phyloP scores from a whole-genome alignment of 345 rosid species.

The Syzygium aromaticum region DNA sequence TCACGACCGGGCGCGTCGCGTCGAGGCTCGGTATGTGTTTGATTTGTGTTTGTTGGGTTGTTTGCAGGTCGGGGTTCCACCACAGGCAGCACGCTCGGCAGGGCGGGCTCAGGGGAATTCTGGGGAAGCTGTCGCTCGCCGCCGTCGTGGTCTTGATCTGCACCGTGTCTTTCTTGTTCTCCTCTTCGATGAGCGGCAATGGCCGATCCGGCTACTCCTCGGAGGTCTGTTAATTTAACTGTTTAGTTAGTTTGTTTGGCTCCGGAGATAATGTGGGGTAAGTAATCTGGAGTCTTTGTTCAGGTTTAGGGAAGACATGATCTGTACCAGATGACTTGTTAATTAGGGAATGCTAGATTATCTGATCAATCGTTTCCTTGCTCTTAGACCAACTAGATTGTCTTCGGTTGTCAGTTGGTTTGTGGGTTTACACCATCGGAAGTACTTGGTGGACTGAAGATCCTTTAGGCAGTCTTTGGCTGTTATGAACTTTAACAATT shows the following conservation, averaged over 20 bases:
- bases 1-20: background rate
- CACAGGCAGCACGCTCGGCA: conserved; percentile 62
- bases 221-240: conserved; percentile 30
- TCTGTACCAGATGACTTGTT: background rate
- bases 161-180: conserved; percentile 51
- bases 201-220: conserved; percentile 34
- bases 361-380: background rate
- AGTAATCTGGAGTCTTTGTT: background rate
- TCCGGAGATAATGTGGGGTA: background rate
- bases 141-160: conserved; percentile 66
- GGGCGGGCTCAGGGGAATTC: conserved; percentile 51
- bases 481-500: background rate
- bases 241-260: conserved; percentile 4
- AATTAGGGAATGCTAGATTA: background rate
- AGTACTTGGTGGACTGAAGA: background rate
- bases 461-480: background rate
- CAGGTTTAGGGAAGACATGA: background rate
- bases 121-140: conserved; percentile 53
- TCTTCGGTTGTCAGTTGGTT: background rate
- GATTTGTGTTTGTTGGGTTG: background rate
- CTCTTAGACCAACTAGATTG: background rate
- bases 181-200: conserved; percentile 39
- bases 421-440: background rate
- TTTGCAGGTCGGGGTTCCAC: conserved; percentile 47
- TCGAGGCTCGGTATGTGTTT: background rate